A percentile compares a stretch with the other conserved stretches of the same genome.
Conservation (phyloP, 169 alveolate species). For the Haemoproteus tartakovskyi region DNA sequence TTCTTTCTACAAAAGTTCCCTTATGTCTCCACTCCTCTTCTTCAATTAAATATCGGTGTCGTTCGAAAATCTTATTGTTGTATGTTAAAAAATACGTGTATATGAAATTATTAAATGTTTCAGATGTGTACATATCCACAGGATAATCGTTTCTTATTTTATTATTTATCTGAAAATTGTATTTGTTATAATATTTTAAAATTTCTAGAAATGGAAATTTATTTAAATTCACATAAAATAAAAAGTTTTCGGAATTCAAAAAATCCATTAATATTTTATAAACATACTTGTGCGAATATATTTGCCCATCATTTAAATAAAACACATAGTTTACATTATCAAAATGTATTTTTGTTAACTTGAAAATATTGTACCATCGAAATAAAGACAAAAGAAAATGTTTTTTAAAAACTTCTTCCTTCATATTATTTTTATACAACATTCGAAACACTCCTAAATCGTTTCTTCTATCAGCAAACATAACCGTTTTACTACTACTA, state of each 20-base stretch:
- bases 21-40: conserved; percentile 11
- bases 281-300: conserved; percentile 42
- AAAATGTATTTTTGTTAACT: background rate
- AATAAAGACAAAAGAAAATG: conserved; percentile 53
- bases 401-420: conserved; percentile 17
- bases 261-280: conserved; percentile 26
- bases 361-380: conserved; percentile 38
- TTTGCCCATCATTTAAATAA: conserved; percentile 21
- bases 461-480: background rate
- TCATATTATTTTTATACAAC: conserved; percentile 5
- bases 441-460: conserved; percentile 2
- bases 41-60: conserved; percentile 12
- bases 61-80: conserved; percentile 24
- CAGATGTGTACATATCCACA: conserved; percentile 3
- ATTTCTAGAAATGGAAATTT: conserved; percentile 18
- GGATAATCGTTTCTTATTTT: conserved; percentile 35
- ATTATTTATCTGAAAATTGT: conserved; percentile 29
- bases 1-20: background rate
- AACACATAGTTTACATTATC: background rate
- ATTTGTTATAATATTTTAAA: conserved; percentile 29
- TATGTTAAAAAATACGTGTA: conserved; percentile 10
- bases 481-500: conserved; percentile 1
- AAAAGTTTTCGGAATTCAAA: conserved; percentile 23
- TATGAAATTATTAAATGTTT: conserved; percentile 7
- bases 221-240: conserved; percentile 40